phyloP scores from a whole-genome alignment of 2,329 filamentous ascomycete species.

The Endocalyx cinctus region DNA sequence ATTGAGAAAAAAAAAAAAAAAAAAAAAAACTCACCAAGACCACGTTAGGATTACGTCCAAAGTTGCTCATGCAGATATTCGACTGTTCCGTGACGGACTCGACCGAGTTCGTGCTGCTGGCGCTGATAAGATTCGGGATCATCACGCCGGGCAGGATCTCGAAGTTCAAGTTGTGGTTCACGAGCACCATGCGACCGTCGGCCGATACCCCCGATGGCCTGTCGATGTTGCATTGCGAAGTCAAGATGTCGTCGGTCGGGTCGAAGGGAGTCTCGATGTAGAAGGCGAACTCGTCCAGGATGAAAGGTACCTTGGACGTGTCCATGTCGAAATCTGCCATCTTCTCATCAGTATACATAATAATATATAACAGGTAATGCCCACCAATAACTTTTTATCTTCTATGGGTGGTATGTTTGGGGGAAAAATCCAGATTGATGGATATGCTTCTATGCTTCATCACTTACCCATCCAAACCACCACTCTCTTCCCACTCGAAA shows the following conservation, averaged over 20 bases:
- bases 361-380: too few species aligned
- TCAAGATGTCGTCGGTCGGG: constrained; percentile 53
- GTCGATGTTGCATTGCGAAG: constrained; percentile 61
- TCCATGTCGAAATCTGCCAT: constrained; percentile 57
- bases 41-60: constrained; percentile 31
- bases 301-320: constrained; percentile 49
- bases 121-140: constrained; percentile 26
- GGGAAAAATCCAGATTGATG: neutral
- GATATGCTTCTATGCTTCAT: neutral
- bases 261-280: constrained; percentile 72
- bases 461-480: constrained; percentile 64
- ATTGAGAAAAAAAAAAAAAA: too few species aligned
- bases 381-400: too few species aligned
- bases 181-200: constrained; percentile 38
- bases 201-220: constrained; percentile 46
- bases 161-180: constrained; percentile 35
- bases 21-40: constrained; percentile 29
- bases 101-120: constrained; percentile 42
- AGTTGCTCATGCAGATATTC: constrained; percentile 24
- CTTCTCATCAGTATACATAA: constrained; percentile 9
- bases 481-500: constrained; percentile 57
- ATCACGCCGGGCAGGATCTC: constrained; percentile 29
- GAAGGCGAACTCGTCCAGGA: constrained; percentile 59
- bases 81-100: constrained; percentile 40
- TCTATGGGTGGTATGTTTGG: too few species aligned